Evolutionary conservation across 2,329 filamentous ascomycete species (phyloP).

Genomic region (Phyllosticta ampelicida): DNA sequence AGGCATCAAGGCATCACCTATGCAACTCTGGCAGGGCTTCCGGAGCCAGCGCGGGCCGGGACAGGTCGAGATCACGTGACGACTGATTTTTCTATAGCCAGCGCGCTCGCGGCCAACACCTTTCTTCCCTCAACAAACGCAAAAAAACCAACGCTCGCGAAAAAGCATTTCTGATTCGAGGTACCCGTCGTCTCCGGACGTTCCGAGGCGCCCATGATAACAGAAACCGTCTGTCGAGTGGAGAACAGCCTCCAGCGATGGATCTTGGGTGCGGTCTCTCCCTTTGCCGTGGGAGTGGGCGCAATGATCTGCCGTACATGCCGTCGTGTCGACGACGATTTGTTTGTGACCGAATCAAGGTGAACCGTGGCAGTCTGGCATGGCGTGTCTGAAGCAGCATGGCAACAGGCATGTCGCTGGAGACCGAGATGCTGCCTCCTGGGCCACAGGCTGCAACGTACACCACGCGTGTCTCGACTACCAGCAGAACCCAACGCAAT

Average conservation of each 20-base stretch:
- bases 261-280: constrained; percentile 51
- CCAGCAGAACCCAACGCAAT: neutral
- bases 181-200: constrained; percentile 27
- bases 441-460: neutral
- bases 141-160: constrained; percentile 44
- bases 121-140: constrained; percentile 43
- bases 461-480: neutral
- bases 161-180: constrained; percentile 48
- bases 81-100: neutral
- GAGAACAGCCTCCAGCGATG: constrained; percentile 37
- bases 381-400: neutral
- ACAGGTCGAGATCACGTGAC: neutral
- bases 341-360: no score
- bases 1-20: no score
- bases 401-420: neutral
- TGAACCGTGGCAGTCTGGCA: neutral
- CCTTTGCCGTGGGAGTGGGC: constrained; percentile 40
- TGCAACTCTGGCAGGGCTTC: no score
- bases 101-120: constrained; percentile 13
- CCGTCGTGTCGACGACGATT: neutral
- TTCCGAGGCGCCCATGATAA: constrained; percentile 41
- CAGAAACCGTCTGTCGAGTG: constrained; percentile 49
- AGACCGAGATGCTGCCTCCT: neutral
- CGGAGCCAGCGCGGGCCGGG: neutral
- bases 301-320: constrained; percentile 50